A percentile compares a stretch with the other conserved stretches of the same genome.
phyloP scores from a whole-genome alignment of 345 rosid species.

The Clarkia xantiana region DNA sequence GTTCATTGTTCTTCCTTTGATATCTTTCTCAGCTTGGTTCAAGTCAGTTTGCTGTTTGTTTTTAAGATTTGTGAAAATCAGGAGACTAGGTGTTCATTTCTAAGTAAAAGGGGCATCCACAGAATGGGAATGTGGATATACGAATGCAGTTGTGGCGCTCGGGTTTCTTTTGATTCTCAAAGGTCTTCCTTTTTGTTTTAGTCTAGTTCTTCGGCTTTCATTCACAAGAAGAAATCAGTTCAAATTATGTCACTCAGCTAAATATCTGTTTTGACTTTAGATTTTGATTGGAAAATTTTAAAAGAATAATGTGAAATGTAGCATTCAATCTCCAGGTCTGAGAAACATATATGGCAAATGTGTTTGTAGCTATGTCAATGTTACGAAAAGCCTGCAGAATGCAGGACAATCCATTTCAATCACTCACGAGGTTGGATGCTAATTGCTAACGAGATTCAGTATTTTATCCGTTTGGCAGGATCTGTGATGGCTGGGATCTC shows the following conservation, averaged over 20 bases:
- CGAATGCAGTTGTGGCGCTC: slow-evolving; percentile 50
- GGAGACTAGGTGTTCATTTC: slow-evolving; percentile 58
- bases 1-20: background rate
- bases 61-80: slow-evolving; percentile 33
- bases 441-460: background rate
- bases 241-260: too few species aligned
- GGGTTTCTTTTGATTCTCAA: slow-evolving; percentile 9
- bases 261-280: background rate
- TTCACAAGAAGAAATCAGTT: too few species aligned
- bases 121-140: slow-evolving; percentile 56
- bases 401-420: too few species aligned
- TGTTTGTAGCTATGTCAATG: background rate
- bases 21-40: background rate
- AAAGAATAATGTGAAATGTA: too few species aligned
- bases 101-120: slow-evolving; percentile 52
- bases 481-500: slow-evolving; percentile 43
- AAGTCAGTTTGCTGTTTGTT: background rate
- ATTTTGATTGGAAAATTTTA: background rate
- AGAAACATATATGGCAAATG: background rate
- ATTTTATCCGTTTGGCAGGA: slow-evolving; percentile 17
- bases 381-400: too few species aligned
- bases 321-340: background rate
- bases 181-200: slow-evolving; percentile 26
- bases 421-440: too few species aligned
- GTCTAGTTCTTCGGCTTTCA: too few species aligned